Evolutionary conservation across 768 basidiomycete species (phyloP).

Genomic region (Leccinum pellstonianum): DNA sequence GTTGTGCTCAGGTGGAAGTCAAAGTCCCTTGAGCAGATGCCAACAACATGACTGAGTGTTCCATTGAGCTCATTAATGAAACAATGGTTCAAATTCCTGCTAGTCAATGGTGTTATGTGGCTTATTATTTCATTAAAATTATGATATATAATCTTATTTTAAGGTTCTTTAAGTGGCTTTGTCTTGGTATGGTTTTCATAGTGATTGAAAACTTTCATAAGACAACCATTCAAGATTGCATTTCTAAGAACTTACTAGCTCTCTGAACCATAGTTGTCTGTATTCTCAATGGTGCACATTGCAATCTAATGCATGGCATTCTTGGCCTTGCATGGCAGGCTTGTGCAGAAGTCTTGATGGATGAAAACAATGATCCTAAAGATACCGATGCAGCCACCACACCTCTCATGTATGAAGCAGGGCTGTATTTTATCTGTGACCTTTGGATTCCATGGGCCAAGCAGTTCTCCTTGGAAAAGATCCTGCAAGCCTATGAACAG

Average conservation of each 20-base stretch:
- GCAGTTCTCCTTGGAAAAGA: not conserved
- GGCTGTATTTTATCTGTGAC: not conserved
- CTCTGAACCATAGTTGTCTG: too few relatives aligned
- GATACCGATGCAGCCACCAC: too few relatives aligned
- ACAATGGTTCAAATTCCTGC: constrained; percentile 2
- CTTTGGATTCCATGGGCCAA: not conserved
- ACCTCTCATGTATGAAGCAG: not conserved
- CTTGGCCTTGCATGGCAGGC: not conserved
- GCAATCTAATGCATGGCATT: not conserved
- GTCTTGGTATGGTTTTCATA: not conserved
- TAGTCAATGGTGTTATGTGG: constrained; percentile 1
- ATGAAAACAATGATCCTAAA: too few relatives aligned
- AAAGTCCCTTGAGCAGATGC: not conserved
- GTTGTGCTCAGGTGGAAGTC: constrained; percentile 6
- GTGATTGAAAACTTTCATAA: not conserved
- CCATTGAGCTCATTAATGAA: not conserved
- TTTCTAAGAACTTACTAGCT: not conserved
- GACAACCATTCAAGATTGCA: not conserved
- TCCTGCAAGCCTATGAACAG: not conserved
- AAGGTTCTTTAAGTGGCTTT: constrained; percentile 11
- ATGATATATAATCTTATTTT: not conserved
- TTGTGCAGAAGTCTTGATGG: not conserved
- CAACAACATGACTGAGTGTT: not conserved
- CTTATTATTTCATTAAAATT: too few relatives aligned
- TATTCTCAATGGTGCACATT: too few relatives aligned